These are phyloP conservation scores for Volvox carteri DNA, from an alignment of 163 green algal genomes.

Conservation along the genomic window DNA sequence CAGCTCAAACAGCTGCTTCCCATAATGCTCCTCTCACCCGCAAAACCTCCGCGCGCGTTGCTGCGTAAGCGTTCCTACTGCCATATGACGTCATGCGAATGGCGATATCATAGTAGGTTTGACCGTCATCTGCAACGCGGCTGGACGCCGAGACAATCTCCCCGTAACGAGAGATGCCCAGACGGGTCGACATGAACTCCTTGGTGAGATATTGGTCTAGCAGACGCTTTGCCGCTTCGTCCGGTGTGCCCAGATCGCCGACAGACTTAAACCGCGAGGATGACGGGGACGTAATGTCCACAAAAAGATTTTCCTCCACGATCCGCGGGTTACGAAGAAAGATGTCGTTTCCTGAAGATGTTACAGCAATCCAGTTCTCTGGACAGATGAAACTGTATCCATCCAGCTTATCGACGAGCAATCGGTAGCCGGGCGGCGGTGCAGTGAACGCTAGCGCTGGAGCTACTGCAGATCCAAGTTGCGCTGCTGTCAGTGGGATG, in stretches of 20 bases:
- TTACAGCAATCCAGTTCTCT: slow-evolving; percentile 86
- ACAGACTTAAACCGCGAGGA: slow-evolving; percentile 83
- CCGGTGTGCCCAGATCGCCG: slow-evolving; percentile 84
- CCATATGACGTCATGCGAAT: slow-evolving; percentile 89
- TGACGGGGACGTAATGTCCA: slow-evolving; percentile 93
- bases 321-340: slow-evolving; percentile 92
- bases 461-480: neutral
- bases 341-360: slow-evolving; percentile 90
- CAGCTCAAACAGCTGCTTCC: no score
- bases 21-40: no score
- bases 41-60: slow-evolving; percentile 56
- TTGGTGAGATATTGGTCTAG: slow-evolving; percentile 86
- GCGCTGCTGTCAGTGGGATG: neutral
- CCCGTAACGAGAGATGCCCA: slow-evolving; percentile 88
- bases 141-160: slow-evolving; percentile 73
- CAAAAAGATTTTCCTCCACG: slow-evolving; percentile 95
- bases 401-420: slow-evolving; percentile 85
- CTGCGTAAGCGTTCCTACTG: slow-evolving; percentile 81
- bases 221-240: slow-evolving; percentile 79
- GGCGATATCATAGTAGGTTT: slow-evolving; percentile 91
- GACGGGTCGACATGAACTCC: slow-evolving; percentile 97
- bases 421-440: slow-evolving; percentile 70
- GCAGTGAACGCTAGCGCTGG: slow-evolving; percentile 56
- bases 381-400: slow-evolving; percentile 91
- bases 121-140: slow-evolving; percentile 43